Evolutionary conservation across 345 rosid genomes (phyloP), one percentile per base, ranked within the genome.

Genomic region (Gossypium thurberi): DNA sequence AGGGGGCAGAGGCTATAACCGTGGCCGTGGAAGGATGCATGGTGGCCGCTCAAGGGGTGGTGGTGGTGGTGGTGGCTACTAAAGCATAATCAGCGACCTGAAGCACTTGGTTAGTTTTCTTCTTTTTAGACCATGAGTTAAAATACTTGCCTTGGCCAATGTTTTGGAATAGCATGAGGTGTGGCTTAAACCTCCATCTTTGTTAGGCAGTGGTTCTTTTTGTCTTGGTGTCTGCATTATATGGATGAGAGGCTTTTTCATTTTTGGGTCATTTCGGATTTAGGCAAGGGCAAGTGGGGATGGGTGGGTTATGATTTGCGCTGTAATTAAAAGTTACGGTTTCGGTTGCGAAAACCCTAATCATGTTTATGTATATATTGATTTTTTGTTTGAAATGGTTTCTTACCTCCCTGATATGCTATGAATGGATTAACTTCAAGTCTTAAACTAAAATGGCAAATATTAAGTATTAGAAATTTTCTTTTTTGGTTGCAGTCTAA

Each of bases 1-100:
- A 23, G 72, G 72, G 21, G 72, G 72, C 11, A 76, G 86, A 10
- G 80, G 84, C 12, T 78, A 77, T 74, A 65, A 74, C 37, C 79
- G 81, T 20, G 84, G 79, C 43, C 82, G 80, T 68, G 82, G 79
- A 63, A 82, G 97, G 81, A 84, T 77, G 87, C 89, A 84, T 28
- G 89, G 86, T 28, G 81, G 83, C 26, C 94, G 89, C 64, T 64
- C 84, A 47, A 85, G 91, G 81, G 93, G 88, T 5, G 93, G 88
- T 9, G 93, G 48, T 9, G 93, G 48, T 9, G 48, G 17, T 10
- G 51, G 81, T 72, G 79, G 83, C 79, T 81, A 79, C n/a, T 50
- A 50, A 78, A 79, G 81, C 79, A 37, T 77, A 60, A 75, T 56
- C 15, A 58, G 58, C 21, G 71, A 67, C 59, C 12, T 4, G 13